Base-by-base conservation (phyloP, 2,329 filamentous ascomycete species). In the Fusarium secorum region DNA sequence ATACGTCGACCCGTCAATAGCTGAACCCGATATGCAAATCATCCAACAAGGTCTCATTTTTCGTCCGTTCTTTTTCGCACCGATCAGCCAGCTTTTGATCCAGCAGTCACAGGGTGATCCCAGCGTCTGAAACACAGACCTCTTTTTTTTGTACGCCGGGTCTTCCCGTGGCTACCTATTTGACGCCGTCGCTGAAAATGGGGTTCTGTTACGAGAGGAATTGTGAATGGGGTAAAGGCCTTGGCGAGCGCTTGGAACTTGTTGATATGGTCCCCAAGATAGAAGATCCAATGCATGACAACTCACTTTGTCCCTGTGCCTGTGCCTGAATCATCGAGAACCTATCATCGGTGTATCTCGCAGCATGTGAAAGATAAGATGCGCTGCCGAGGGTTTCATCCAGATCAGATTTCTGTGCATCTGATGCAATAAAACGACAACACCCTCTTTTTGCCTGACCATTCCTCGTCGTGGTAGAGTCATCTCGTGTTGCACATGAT, bases 41-140 rank as follows among this genome's bases (percentile, higher is more conserved):
- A 69, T 68, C 26, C 41, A 42, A 35, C 41, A 42, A 35, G 65
- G 45, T 54, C 30, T 46, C 42, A 20, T 46, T 64, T 48, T 49
- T 60, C 54, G 48, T 38, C 61, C 58, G 42, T 46, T 48, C 53
- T 35, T 55, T 39, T 41, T 44, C 52, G 59, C 67, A 62, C 55
- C 46, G 48, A 55, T 41, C 49, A 28, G 4, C 42, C 26, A 18
- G 17, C 33, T 35, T 35, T 14, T 15, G 26, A 46, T 30, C 38
- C 44, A 54, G 62, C 15, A 22, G 54, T 70, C 66, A 70, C 57
- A 36, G 62, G 64, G 51, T 71, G 60, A 70, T 67, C 66, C 66
- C 36, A 62, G 46, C 45, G 36, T 32, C 53, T 68, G 58, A 71
- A 70, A 71, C 68, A 60, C 38, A 33, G 18, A 15, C n/a, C 53